A percentile compares a stretch with the other conserved stretches of the same genome.
phyloP scores from a whole-genome alignment of 2,329 filamentous ascomycete species.

The Chrysosporium queenslandicum region DNA sequence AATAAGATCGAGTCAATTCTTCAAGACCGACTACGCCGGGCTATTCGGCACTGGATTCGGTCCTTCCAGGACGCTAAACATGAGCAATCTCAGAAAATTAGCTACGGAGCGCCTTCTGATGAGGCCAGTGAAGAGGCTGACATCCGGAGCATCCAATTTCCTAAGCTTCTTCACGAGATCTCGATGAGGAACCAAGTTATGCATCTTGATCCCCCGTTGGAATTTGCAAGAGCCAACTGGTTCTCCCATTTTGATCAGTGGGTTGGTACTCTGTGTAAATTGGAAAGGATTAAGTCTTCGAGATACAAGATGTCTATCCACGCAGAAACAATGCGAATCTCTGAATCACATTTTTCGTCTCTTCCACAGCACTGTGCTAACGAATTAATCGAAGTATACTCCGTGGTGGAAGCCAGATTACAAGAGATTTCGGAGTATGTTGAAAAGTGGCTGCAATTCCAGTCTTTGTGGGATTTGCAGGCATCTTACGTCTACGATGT shows the following conservation, averaged over 20 bases:
- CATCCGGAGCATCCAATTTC: conserved; percentile 30
- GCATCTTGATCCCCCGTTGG: conserved; percentile 85
- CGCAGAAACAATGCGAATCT: conserved; percentile 31
- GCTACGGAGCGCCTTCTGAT: conserved; percentile 15
- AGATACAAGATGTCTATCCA: conserved; percentile 81
- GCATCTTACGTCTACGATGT: conserved; percentile 90
- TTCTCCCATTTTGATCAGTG: conserved; percentile 84
- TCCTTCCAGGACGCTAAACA: conserved; percentile 58
- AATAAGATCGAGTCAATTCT: conserved; percentile 70
- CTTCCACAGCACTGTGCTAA: conserved; percentile 75
- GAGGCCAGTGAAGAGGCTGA: conserved; percentile 24
- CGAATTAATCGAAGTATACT: conserved; percentile 69
- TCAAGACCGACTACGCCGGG: conserved; percentile 69
- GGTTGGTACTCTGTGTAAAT: conserved; percentile 84
- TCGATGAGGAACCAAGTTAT: conserved; percentile 98
- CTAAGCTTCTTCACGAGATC: conserved; percentile 68
- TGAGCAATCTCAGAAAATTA: conserved; percentile 22
- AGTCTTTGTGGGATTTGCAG: conserved; percentile 95
- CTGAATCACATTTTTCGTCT: conserved; percentile 61
- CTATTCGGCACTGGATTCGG: conserved; percentile 76
- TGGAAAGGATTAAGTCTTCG: conserved; percentile 88
- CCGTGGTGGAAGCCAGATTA: conserved; percentile 72
- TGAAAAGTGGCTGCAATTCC: conserved; percentile 97
- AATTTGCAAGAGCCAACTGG: conserved; percentile 88
- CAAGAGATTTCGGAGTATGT: conserved; percentile 73